These are phyloP conservation scores for Grigorovia humatica DNA, from an alignment of 805 yeast species.

Conservation along the genomic window DNA sequence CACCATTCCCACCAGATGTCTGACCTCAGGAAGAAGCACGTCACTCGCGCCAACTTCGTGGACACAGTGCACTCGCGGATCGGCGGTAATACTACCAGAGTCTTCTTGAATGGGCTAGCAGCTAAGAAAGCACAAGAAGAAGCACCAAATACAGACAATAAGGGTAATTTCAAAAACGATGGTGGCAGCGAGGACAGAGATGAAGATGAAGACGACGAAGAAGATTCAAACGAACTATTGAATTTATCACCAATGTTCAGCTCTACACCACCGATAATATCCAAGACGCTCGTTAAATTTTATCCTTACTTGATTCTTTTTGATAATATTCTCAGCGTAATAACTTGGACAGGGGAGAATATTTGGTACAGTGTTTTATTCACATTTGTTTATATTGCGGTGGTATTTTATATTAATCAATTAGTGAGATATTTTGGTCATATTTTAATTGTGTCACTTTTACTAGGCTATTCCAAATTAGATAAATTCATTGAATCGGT, in stretches of 20 bases:
- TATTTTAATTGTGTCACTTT: conserved; percentile 46
- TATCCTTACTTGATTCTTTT: conserved; percentile 76
- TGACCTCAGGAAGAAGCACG: conserved; percentile 7
- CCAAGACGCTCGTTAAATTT: conserved; percentile 69
- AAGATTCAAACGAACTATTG: background rate
- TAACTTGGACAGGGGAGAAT: conserved; percentile 90
- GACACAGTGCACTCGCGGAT: conserved; percentile 16
- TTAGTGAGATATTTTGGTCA: conserved; percentile 75
- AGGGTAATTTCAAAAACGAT: background rate
- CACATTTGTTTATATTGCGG: conserved; percentile 35
- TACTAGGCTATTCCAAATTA: conserved; percentile 50
- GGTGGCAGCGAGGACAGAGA: conserved; percentile 2
- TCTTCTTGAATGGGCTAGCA: conserved; percentile 12
- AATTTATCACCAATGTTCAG: conserved; percentile 68
- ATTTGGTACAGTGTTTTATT: conserved; percentile 62
- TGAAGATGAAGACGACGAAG: conserved; percentile 3
- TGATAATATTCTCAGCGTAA: conserved; percentile 58
- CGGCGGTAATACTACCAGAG: conserved; percentile 23
- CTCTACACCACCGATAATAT: conserved; percentile 84
- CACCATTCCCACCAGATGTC: background rate
- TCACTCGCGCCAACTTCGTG: conserved; percentile 24
- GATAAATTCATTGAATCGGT: conserved; percentile 43
- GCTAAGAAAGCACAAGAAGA: conserved; percentile 4
- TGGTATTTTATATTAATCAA: conserved; percentile 63
- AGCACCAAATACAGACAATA: background rate